Evolutionary conservation across 345 rosid species (phyloP).

Genomic region (Syzygium aqueum): DNA sequence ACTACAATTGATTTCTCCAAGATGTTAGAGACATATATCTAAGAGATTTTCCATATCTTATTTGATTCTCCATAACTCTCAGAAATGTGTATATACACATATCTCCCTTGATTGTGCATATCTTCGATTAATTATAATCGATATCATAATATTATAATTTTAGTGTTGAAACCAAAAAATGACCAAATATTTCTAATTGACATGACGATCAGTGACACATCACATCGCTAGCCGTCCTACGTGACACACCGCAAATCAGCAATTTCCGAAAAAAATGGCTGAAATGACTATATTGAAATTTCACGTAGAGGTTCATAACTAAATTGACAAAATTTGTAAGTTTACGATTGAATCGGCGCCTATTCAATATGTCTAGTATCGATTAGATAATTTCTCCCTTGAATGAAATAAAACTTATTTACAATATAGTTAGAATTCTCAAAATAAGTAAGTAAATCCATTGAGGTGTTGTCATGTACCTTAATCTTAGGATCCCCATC

Average conservation of each 20-base stretch:
- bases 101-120: neutral
- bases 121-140: fast-evolving
- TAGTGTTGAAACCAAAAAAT: neutral
- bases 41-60: neutral
- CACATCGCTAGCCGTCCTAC: neutral
- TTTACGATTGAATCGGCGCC: fast-evolving
- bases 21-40: neutral
- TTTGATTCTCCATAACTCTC: neutral
- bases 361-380: fast-evolving
- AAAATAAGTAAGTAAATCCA: neutral
- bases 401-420: neutral
- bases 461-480: neutral
- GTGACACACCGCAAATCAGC: fast-evolving
- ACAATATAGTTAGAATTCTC: neutral
- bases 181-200: neutral
- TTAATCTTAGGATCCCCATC: neutral
- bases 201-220: neutral
- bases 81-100: neutral
- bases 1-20: neutral
- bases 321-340: neutral
- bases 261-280: neutral
- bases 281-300: neutral
- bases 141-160: no score
- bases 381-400: neutral
- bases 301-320: neutral